Evolutionary conservation across 163 green algal genomes (phyloP).

Genomic region (Dunaliella salina): DNA sequence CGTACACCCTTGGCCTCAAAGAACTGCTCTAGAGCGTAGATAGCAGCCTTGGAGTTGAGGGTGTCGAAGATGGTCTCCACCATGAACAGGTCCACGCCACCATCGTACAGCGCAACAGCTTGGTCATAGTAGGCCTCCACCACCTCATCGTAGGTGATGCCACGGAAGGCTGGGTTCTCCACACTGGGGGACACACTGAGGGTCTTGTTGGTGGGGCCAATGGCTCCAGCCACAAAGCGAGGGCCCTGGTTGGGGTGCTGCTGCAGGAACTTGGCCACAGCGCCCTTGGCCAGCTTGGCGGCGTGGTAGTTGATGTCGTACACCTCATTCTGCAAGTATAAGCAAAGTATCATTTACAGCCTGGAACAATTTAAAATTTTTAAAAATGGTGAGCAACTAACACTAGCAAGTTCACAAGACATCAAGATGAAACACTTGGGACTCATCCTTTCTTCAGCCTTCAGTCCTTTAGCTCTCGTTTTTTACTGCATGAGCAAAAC

Average conservation of each 20-base stretch:
- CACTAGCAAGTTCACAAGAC: too few relatives aligned
- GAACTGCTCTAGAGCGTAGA: constrained; percentile 88
- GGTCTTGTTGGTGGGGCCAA: constrained; percentile 98
- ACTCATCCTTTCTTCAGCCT: too few relatives aligned
- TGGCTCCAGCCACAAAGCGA: constrained; percentile 92
- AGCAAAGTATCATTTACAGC: too few relatives aligned
- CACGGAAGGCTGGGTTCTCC: constrained; percentile 92
- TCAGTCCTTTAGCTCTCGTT: too few relatives aligned
- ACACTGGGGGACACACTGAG: constrained; percentile 84
- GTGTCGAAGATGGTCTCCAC: constrained; percentile 99
- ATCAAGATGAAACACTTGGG: too few relatives aligned
- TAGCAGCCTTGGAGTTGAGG: constrained; percentile 90
- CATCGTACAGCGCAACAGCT: constrained; percentile 76
- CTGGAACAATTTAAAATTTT: too few relatives aligned
- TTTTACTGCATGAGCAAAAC: too few relatives aligned
- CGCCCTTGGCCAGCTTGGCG: constrained; percentile 81
- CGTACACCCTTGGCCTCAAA: constrained; percentile 75
- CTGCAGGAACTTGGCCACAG: constrained; percentile 65
- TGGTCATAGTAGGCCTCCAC: constrained; percentile 92
- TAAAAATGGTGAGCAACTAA: too few relatives aligned
- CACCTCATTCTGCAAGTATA: constrained; percentile 68
- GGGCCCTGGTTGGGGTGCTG: constrained; percentile 58
- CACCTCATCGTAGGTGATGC: constrained; percentile 94
- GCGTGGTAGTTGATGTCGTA: constrained; percentile 80
- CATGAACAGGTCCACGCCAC: constrained; percentile 92